Evolutionary conservation across 2,329 filamentous ascomycete species (phyloP).

Genomic region (Chrysosporium keratinophilum): DNA sequence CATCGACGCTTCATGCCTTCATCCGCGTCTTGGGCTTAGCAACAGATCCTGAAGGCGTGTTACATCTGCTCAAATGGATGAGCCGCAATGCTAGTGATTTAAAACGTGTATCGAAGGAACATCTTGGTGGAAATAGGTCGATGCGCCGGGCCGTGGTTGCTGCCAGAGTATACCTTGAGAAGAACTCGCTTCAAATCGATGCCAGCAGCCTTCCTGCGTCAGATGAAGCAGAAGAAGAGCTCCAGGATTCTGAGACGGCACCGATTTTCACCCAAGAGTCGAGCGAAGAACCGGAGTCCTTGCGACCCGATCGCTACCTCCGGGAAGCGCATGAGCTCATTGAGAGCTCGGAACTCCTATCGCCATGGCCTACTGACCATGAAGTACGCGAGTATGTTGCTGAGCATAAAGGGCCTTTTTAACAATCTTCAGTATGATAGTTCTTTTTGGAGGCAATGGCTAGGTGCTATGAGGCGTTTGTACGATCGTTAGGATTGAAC

Average conservation of each 20-base stretch:
- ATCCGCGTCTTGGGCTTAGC: conserved; percentile 33
- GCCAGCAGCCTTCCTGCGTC: too few relatives aligned
- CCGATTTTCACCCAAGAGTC: background rate
- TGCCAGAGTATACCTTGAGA: conserved; percentile 33
- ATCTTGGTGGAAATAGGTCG: conserved; percentile 29
- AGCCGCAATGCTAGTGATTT: conserved; percentile 25
- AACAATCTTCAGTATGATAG: background rate
- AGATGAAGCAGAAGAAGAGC: background rate
- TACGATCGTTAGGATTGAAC: background rate
- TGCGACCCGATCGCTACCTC: conserved; percentile 15
- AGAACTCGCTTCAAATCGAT: conserved; percentile 19
- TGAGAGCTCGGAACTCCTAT: conserved; percentile 20
- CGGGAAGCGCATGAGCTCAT: conserved; percentile 32
- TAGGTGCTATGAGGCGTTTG: too few relatives aligned
- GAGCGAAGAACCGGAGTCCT: background rate
- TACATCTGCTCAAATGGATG: conserved; percentile 37
- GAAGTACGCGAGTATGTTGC: conserved; percentile 31
- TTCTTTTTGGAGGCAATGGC: background rate
- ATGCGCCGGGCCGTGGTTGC: conserved; percentile 34
- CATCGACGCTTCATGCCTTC: conserved; percentile 34
- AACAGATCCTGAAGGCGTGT: conserved; percentile 32
- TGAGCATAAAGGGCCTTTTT: conserved; percentile 4
- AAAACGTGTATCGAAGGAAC: conserved; percentile 28
- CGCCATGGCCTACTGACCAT: conserved; percentile 33
- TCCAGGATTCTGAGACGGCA: background rate